Conservation (phyloP, 2,329 filamentous ascomycete genomes). For the Fusarium scirpi region DNA sequence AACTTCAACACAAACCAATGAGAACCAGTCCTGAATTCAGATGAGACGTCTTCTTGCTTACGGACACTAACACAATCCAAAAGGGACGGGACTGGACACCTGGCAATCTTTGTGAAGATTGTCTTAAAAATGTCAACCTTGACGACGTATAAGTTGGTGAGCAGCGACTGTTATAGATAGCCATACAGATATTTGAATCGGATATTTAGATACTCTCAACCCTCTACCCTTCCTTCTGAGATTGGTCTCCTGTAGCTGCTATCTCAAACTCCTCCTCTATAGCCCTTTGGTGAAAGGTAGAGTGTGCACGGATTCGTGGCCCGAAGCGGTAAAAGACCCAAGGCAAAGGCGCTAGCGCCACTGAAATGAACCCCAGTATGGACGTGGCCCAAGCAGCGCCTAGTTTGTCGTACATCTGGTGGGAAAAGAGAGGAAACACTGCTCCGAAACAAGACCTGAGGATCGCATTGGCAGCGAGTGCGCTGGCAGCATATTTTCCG, state of each 20-base stretch:
- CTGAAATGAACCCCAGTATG: background rate
- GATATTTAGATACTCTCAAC: too few species aligned
- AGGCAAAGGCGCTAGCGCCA: background rate
- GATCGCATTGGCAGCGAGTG: slow-evolving; percentile 4
- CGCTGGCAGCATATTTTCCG: slow-evolving; percentile 18
- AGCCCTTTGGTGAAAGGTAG: background rate
- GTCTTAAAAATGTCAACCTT: too few species aligned
- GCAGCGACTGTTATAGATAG: too few species aligned
- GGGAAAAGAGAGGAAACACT: slow-evolving; percentile 16
- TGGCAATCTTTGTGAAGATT: too few species aligned
- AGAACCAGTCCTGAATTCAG: too few species aligned
- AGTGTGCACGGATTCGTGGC: background rate
- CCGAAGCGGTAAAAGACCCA: background rate
- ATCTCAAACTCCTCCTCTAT: background rate
- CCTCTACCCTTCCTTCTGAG: background rate
- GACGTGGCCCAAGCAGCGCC: background rate
- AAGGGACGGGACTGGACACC: too few species aligned
- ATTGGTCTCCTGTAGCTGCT: background rate
- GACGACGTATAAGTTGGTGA: too few species aligned
- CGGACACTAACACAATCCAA: too few species aligned
- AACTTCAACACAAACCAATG: too few species aligned
- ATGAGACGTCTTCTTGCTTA: too few species aligned
- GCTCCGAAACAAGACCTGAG: slow-evolving; percentile 20
- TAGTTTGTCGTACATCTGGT: background rate
- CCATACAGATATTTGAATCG: too few species aligned